Conservation (phyloP, 1,284 basidiomycete genomes). For the Schizophyllum amplum region DNA sequence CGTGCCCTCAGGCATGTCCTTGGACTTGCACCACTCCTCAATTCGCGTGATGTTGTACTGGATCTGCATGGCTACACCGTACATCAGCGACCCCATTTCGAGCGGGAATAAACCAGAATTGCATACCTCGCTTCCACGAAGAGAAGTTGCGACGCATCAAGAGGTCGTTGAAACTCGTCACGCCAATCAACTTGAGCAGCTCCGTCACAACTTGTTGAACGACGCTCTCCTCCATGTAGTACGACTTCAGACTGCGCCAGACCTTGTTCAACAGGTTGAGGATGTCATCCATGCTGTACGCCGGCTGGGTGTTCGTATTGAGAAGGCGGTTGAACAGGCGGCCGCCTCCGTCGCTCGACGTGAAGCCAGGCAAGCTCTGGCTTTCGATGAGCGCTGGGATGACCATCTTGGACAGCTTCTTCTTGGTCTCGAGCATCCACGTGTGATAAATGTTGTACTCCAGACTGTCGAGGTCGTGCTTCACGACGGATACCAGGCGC, state of each 20-base stretch:
- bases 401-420: conserved; percentile 95
- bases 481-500: conserved; percentile 92
- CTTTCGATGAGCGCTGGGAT: conserved; percentile 97
- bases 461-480: conserved; percentile 96
- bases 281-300: conserved; percentile 99
- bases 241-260: conserved; percentile 97
- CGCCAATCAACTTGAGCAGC: conserved; percentile 92
- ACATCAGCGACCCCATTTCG: neutral
- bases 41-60: conserved; percentile 98
- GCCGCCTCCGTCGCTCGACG: conserved; percentile 89
- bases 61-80: conserved; percentile 88
- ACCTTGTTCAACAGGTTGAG: conserved; percentile 96
- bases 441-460: conserved; percentile 99
- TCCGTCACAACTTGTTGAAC: conserved; percentile 97
- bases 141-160: conserved; percentile 99
- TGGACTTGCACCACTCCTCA: conserved; percentile 96
- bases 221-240: conserved; percentile 97
- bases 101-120: neutral
- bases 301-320: conserved; percentile 77
- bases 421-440: conserved; percentile 99
- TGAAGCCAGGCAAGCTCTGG: conserved; percentile 96
- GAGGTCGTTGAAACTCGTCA: conserved; percentile 97
- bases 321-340: conserved; percentile 92
- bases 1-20: conserved; percentile 98
- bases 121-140: conserved; percentile 96